A percentile compares a stretch with the other conserved stretches of the same genome.
Conservation (phyloP, 305 asterid genomes). For the Andrographis paniculata region DNA sequence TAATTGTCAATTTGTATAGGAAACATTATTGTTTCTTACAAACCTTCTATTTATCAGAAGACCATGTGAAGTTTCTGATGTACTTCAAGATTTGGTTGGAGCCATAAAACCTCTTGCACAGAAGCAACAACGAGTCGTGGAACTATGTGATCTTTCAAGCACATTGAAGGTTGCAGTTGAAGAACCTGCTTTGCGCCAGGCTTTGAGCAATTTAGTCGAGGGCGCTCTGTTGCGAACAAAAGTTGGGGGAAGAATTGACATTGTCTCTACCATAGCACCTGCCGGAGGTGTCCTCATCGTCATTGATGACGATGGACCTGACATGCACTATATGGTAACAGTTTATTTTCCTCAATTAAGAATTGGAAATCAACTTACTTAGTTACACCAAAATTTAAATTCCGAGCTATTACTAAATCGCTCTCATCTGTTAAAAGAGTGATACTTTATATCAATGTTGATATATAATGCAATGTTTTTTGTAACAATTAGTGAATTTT, state of each 20-base stretch:
- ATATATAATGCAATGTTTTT: no score
- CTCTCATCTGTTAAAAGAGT: no score
- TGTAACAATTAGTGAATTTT: no score
- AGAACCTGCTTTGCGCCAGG: slow-evolving; percentile 90
- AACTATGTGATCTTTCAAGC: slow-evolving; percentile 52
- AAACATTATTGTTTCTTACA: slow-evolving; percentile 13
- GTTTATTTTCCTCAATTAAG: no score
- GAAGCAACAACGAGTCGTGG: slow-evolving; percentile 55
- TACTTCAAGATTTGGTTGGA: slow-evolving; percentile 69
- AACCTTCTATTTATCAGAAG: slow-evolving; percentile 29
- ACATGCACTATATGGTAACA: slow-evolving; percentile 94
- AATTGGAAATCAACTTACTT: no score
- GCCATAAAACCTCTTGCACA: slow-evolving; percentile 80
- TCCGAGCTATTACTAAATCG: no score
- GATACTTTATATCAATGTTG: no score
- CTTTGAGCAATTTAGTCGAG: slow-evolving; percentile 87
- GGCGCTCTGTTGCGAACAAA: slow-evolving; percentile 78
- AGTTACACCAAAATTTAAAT: no score
- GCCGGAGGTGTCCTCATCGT: slow-evolving; percentile 89
- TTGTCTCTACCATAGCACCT: slow-evolving; percentile 70
- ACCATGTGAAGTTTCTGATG: slow-evolving; percentile 62
- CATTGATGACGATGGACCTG: slow-evolving; percentile 93
- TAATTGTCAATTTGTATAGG: slow-evolving; percentile 1
- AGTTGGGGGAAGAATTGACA: slow-evolving; percentile 70
- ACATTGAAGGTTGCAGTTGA: slow-evolving; percentile 72